Percentiles rank a stretch among this genome's conserved stretches.
These are phyloP conservation scores for Lepidium aucheri DNA, from an alignment of 345 rosid genomes.

Conservation along the genomic window DNA sequence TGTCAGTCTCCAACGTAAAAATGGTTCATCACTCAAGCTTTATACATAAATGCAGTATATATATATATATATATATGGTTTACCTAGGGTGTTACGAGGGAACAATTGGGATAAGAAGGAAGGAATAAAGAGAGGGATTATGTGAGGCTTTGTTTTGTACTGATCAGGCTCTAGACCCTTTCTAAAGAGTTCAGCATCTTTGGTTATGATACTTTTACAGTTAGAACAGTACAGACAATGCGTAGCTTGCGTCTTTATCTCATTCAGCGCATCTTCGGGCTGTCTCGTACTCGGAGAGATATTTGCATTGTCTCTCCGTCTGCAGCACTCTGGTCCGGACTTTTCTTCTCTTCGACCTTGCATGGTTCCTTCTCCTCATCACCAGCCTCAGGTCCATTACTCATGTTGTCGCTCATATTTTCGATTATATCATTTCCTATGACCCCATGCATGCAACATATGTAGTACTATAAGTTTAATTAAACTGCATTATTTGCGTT, in stretches of 20 bases:
- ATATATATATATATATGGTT: background rate
- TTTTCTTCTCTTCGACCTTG: background rate
- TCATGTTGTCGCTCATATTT: background rate
- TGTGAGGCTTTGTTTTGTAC: background rate
- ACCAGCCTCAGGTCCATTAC: too few relatives aligned
- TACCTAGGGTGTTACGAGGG: background rate
- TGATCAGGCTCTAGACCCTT: background rate
- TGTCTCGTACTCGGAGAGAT: background rate
- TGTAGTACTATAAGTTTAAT: background rate
- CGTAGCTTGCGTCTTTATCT: background rate
- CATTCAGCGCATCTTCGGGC: background rate
- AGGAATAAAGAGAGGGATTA: background rate
- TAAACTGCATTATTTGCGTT: background rate
- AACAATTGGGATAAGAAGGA: background rate
- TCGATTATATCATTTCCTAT: background rate
- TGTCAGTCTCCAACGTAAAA: background rate
- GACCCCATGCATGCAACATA: background rate
- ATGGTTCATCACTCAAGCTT: too few relatives aligned
- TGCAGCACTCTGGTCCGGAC: too few relatives aligned
- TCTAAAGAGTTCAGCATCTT: background rate
- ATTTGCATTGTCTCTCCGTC: too few relatives aligned
- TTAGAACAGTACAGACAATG: background rate
- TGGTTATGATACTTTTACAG: background rate
- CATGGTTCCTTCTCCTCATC: too few relatives aligned
- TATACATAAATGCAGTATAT: too few relatives aligned